Evolutionary conservation across 495 filamentous ascomycete genomes (phyloP), one percentile per base, ranked within the genome.

Genomic region (Astrothelium subdiscretum): DNA sequence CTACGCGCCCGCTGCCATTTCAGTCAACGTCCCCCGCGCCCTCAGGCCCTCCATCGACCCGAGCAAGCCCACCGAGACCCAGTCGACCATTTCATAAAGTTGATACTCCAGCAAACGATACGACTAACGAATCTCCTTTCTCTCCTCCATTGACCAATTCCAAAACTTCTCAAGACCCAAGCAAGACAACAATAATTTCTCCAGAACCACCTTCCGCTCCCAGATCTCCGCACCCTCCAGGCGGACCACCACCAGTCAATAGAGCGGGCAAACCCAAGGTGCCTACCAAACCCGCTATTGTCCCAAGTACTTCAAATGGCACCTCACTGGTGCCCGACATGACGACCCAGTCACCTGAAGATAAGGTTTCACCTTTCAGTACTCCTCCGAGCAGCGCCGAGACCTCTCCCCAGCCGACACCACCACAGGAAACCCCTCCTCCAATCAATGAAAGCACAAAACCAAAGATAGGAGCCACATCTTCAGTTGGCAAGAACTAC

Each of bases 311-410:
- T 40, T 20, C 64, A 31, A 71, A 73, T 51, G 62, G 61, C 6
- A 64, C 70, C 11, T 66, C 68, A 0, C 68, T 80, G 31, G 71
- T 76, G 31, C 79, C 78, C n/a, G 68, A 64, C 11, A 38, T 44
- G 20, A 27, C 52, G 12, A 59, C 67, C 18, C 75, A 76, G 8
- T 43, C 73, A 22, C 69, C 74, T 3, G 80, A 80, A 12, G 80
- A 82, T n/a, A 75, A 76, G 35, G 76, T 87, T 0, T 97, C 94
- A 5, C 92, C 94, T 0, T 97, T 98, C 69, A 92, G 79, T 72
- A 96, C 91, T 32, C 92, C 92, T 12, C 91, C 92, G 15, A 86
- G 84, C 61, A 95, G 87, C 66, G 83, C 84, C 15, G 86, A 83
- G 59, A 88, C 82, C 59, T 62, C 67, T 58, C 72, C 78, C 5